These are phyloP conservation scores for Lupinus albus DNA, from an alignment of 306 rosid species.

Conservation along the genomic window DNA sequence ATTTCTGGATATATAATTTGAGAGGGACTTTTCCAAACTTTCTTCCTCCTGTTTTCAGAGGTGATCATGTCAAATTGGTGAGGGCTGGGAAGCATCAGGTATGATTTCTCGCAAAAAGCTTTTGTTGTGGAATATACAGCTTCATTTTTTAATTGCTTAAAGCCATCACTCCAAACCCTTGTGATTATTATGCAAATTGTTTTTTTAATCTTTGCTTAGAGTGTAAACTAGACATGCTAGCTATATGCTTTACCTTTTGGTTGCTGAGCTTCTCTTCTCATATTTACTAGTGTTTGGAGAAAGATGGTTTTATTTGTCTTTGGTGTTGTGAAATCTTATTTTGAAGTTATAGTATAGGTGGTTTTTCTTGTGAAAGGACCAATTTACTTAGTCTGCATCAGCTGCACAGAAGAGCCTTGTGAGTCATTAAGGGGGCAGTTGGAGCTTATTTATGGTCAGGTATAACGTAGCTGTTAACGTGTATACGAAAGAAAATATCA, in stretches of 20 bases:
- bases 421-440: constrained; percentile 82
- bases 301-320: constrained; percentile 9
- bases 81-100: constrained; percentile 98
- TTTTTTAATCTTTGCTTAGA: not conserved
- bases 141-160: constrained; percentile 7
- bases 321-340: constrained; percentile 17
- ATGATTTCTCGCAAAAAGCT: constrained; percentile 31
- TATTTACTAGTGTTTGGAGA: constrained; percentile 9
- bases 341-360: constrained; percentile 56
- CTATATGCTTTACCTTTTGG: constrained; percentile 29
- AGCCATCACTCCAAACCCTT: constrained; percentile 12
- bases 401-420: constrained; percentile 93
- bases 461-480: constrained; percentile 46
- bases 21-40: constrained; percentile 33
- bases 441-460: constrained; percentile 93
- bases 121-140: constrained; percentile 18
- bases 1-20: constrained; percentile 31
- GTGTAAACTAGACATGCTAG: constrained; percentile 22
- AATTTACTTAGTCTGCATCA: constrained; percentile 90
- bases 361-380: constrained; percentile 97
- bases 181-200: no score
- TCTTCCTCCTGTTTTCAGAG: constrained; percentile 53
- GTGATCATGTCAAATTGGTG: constrained; percentile 77
- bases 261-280: constrained; percentile 29
- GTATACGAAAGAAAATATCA: constrained; percentile 19